Evolutionary conservation across 2,329 filamentous ascomycete species (phyloP), one percentile per base, ranked within the genome.

Genomic region (Trichothecium roseum): DNA sequence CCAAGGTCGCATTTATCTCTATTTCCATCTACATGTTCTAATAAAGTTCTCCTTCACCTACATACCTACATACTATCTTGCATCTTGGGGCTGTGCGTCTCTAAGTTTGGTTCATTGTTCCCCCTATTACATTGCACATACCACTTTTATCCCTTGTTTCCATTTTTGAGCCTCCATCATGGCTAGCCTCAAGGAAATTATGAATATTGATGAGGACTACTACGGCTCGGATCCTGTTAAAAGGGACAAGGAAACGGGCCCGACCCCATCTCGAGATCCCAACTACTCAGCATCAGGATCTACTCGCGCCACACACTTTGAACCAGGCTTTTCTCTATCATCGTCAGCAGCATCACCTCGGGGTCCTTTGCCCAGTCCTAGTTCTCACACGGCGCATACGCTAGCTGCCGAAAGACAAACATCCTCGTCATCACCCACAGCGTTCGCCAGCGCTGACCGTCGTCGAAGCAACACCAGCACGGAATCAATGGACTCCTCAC

Each of bases 181-280:
- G 69, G 62, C 68, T 45, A 70, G 66, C 50, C 62, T 74, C 44
- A 64, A 63, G 48, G 68, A 68, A 48, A 74, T 74, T 52, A 72
- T 74, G 64, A 70, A 73, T 52, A 57, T 62, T 48, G 64, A 68
- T 47, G 66, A 71, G 46, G 67, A 68, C 46, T 57, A 62, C 42
- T 52, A 52, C 40, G 56, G 62, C 44, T 50, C 60, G 38, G 54
- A 52, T 50, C 45, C 55, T 49, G 57, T 60, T 63, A 68, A 64
- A 63, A 69, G 56, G 57, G 55, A 58, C 48, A 54, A 54, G 44
- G 54, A 55, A 48, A 52, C 63, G 48, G 50, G 48, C 50, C 58
- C 56, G 52, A 55, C 53, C 38, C 43, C 48, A 27, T 43, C 48
- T 37, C 43, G 45, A 27, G 45, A 49, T 37, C 43, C 46, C 42